Base-by-base conservation (phyloP, 208 protist species). In the Leptomonas pyrrhocoris region DNA sequence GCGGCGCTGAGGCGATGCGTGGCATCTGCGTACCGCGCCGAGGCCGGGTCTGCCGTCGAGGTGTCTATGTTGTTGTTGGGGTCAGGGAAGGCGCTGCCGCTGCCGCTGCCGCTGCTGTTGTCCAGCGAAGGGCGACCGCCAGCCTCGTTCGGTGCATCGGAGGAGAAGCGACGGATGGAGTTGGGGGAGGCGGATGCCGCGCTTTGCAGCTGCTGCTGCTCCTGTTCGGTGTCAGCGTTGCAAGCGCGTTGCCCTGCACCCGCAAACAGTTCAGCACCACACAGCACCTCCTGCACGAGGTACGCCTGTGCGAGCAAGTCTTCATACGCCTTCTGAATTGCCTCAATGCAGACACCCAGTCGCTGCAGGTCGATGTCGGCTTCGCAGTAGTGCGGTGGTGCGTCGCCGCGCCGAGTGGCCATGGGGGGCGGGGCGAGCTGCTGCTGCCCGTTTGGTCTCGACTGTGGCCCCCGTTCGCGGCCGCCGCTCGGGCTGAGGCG, bases 271-370 rank as follows among this genome's bases (percentile, higher is more conserved):
- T 38, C 58, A 57, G 23, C 31, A 15, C 27, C 25, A 16, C 45
- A 38, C 12, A 92, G 54, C 27, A 90, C 25, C 27, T 90, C 76
- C 16, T 80, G 73, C 60, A 93, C 36, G 11, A 83, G 25, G 18
- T 79, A 53, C 4, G 79, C 59, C 19, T 90, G 78, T 9, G 36
- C 43, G 25, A 85, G 57, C 11, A 87, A 28, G 34, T 88, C 67
- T 7, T 87, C 77, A 74, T 93, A 91, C 15, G 86, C 80, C 21
- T 69, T 59, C 56, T 92, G 85, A 40, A 91, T 85, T n/a, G 68
- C 61, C 34, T 79, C 80, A 6, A 93, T 76, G 57, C 82, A 84
- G 19, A 46, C 48, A 23, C 84, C 86, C 2, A 95, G 72, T 4
- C 78, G 56, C 2, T 88, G 63, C 11, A 95, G 73, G 21, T 72